Conservation (phyloP, 106 monocot species). For the Dendrobium catenatum region DNA sequence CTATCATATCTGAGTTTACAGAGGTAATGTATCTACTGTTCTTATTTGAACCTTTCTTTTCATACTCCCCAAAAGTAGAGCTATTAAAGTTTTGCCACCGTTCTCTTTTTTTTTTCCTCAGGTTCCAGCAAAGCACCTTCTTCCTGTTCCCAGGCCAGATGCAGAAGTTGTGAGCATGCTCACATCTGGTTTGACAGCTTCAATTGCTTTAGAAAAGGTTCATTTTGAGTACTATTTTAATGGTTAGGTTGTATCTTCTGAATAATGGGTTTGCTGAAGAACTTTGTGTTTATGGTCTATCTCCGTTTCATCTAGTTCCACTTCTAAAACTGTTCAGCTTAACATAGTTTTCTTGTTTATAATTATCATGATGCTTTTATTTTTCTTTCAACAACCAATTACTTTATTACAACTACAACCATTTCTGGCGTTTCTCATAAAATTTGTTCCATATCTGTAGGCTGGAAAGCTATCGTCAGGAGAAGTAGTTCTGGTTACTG, state of each 20-base stretch:
- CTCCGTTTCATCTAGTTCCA: background rate
- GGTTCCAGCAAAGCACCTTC: slow-evolving; percentile 75
- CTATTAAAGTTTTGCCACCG: background rate
- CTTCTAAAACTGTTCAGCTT: background rate
- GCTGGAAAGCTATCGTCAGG: slow-evolving; percentile 69
- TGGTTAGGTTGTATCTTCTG: background rate
- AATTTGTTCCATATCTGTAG: slow-evolving; percentile 24
- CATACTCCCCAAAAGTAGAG: background rate
- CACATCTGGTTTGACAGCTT: slow-evolving; percentile 97
- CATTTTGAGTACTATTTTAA: background rate
- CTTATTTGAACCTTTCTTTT: background rate
- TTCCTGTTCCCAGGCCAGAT: slow-evolving; percentile 89
- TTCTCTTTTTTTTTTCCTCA: slow-evolving; percentile 7
- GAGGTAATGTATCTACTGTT: slow-evolving; percentile 29
- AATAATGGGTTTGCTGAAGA: background rate
- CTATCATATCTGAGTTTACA: slow-evolving; percentile 60
- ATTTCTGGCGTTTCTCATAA: background rate
- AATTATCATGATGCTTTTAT: background rate
- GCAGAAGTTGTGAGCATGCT: slow-evolving; percentile 94
- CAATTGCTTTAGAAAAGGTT: slow-evolving; percentile 89
- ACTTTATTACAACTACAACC: too few relatives aligned
- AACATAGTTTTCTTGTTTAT: background rate
- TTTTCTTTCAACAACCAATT: slow-evolving; percentile 2
- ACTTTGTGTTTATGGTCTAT: background rate
- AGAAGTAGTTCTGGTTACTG: slow-evolving; percentile 76